Conservation (phyloP, 257 asterid genomes). For the Anisodus acutangulus region DNA sequence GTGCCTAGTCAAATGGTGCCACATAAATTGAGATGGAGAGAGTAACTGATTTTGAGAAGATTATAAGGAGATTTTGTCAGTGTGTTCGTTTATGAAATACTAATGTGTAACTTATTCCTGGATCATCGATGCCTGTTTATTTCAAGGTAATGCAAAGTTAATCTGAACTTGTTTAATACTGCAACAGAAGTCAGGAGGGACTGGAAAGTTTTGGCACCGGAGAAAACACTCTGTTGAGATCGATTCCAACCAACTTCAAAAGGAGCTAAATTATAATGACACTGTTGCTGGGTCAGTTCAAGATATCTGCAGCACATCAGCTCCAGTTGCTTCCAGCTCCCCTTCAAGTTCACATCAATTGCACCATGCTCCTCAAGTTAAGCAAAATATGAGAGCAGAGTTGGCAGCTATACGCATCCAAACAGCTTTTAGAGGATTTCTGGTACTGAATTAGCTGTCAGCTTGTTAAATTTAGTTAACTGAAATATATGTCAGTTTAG, state of each 20-base stretch:
- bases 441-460: conserved; percentile 54
- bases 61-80: not conserved
- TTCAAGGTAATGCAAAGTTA: not conserved
- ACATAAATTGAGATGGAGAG: not conserved
- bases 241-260: conserved; percentile 52
- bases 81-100: not conserved
- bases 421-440: conserved; percentile 92
- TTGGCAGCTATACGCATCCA: conserved; percentile 90
- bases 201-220: conserved; percentile 79
- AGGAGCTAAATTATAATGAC: conserved; percentile 52
- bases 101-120: conserved; percentile 8
- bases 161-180: conserved; percentile 27
- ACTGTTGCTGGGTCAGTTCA: conserved; percentile 46
- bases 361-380: conserved; percentile 53
- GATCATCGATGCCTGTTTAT: conserved; percentile 1
- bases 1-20: too few relatives aligned
- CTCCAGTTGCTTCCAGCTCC: conserved; percentile 61
- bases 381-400: conserved; percentile 63
- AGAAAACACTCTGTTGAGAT: conserved; percentile 84
- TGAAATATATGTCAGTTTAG: conserved; percentile 7
- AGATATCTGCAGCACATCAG: conserved; percentile 49
- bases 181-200: conserved; percentile 62
- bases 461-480: conserved; percentile 10
- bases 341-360: conserved; percentile 67
- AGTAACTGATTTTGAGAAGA: not conserved